Percentiles rank a stretch among this genome's conserved stretches.
These are phyloP conservation scores for Cucumis sativus DNA, from an alignment of 306 rosid species.

Conservation along the genomic window Cucumber_9930_V3 NC_026655.2:3622001-3622500, in stretches of 20 bases:
- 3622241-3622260: neutral
- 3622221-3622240: neutral
- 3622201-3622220: neutral
- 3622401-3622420: neutral
- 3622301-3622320: neutral
- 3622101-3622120: neutral
- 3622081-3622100: neutral
- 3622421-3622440: neutral
- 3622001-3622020: too few species aligned
- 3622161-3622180: constrained; percentile 2
- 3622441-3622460: neutral
- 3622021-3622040: too few species aligned
- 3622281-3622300: neutral
- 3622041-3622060: neutral
- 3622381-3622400: neutral
- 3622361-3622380: neutral
- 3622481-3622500: too few species aligned
- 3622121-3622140: constrained; percentile 1
- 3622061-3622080: neutral
- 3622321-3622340: neutral
- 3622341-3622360: neutral
- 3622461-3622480: neutral
- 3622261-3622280: neutral
- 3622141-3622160: constrained; percentile 2
- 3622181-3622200: neutral